A percentile compares a stretch with the other conserved stretches of the same genome.
phyloP scores from a whole-genome alignment of 2,329 filamentous ascomycete genomes.

The Fusarium nurragi region DNA sequence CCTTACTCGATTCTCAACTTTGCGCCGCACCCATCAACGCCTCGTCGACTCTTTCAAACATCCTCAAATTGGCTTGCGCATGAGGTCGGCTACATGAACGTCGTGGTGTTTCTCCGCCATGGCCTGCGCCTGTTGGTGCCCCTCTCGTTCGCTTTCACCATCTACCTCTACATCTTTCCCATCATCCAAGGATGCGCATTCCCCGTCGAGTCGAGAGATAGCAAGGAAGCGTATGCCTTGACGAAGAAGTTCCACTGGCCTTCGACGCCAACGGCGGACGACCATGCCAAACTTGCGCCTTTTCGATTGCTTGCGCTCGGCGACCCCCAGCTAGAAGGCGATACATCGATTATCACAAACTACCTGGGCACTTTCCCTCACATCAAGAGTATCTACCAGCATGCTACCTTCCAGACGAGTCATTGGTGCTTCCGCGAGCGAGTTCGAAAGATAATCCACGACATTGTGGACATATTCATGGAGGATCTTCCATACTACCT shows the following conservation, averaged over 20 bases:
- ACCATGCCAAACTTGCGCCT: constrained; percentile 63
- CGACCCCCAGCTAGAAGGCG: constrained; percentile 93
- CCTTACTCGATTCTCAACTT: constrained; percentile 13
- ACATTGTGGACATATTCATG: constrained; percentile 67
- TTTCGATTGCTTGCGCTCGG: constrained; percentile 89
- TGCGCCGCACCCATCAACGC: constrained; percentile 22
- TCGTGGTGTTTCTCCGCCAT: constrained; percentile 64
- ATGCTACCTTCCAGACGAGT: constrained; percentile 57
- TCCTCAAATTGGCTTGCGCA: constrained; percentile 42
- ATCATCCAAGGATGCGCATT: constrained; percentile 83
- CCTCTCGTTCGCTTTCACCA: constrained; percentile 73
- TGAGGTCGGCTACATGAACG: constrained; percentile 61
- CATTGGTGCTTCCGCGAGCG: constrained; percentile 62
- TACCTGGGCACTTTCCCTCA: constrained; percentile 65
- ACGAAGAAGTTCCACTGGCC: constrained; percentile 57
- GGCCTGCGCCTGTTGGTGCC: constrained; percentile 65
- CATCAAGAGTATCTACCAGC: constrained; percentile 56
- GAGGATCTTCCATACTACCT: constrained; percentile 76
- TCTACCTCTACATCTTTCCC: constrained; percentile 90
- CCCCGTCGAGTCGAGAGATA: constrained; percentile 61
- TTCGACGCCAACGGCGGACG: constrained; percentile 35
- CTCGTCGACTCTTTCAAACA: constrained; percentile 8
- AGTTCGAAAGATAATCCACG: constrained; percentile 63
- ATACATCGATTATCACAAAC: constrained; percentile 78
- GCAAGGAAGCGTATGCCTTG: constrained; percentile 47